Base-by-base conservation (phyloP, 768 basidiomycete genomes). In the Ephemerocybe angulata region DNA sequence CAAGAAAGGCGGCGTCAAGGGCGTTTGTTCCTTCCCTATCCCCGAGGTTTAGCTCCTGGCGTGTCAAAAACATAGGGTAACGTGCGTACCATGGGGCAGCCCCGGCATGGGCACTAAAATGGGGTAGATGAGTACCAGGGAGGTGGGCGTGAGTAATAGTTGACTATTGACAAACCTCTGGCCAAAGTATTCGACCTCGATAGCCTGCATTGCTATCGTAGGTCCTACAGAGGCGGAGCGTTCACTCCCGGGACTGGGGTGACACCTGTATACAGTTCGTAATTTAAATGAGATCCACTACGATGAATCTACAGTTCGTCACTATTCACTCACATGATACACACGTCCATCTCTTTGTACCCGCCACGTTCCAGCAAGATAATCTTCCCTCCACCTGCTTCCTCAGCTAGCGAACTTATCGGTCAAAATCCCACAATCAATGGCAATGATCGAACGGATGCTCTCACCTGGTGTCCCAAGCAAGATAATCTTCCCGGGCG, bases 1-100 rank as follows among this genome's bases (percentile, higher is more conserved):
- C 88, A 8, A 91, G 71, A 65, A 93, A 88, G 1, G 92, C 92
- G 0, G 93, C 93, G 63, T 95, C 93, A 41, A 92, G 79, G 12
- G 92, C 90, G 63, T 94, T 94, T 38, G 79, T 80, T 22, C 87
- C 92, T 68, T 94, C 89, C 88, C 80, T 81, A 55, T n/a, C 21
- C 37, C 29, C 44, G 40, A 19, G 19, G 25, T 31, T 49, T 4
- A 52, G 51, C 48, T 47, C 29, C 19, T 52, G 11, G 37, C 25
- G 31, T 28, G 7, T 46, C 27, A 43, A 25, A 27, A 43, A 54
- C 37, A 50, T 29, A 41, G 42, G 35, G 29, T 25, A 29, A 31
- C 19, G 50, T 53, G 61, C 67, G 52, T 62, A 79, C 84, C 92
- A 93, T 3, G 91, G 91, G 11, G 87, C 81, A 30, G 77, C 80